Evolutionary conservation across 148 eudicot species (phyloP), one percentile per base, ranked within the genome.

Genomic region (Cornus controversa): DNA sequence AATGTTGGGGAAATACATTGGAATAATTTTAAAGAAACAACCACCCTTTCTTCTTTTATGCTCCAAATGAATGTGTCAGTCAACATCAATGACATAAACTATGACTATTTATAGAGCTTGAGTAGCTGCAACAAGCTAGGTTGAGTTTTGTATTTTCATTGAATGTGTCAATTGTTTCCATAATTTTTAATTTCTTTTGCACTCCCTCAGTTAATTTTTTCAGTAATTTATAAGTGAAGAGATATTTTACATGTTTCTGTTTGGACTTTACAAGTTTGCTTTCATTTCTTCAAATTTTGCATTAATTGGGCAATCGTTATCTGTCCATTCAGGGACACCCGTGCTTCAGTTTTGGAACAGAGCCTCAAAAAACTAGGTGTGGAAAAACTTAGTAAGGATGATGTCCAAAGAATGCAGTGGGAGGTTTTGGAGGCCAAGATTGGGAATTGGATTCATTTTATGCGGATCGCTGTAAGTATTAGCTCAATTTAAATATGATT

Each of bases 321-420:
- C n/a, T 70, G 9, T 78, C 74, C 34, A 80, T 82, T 60, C 77
- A 95, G 99, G 81, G 99, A 95, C 81, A 85, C 83, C 18, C 97
- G 99, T 62, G 80, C 93, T 16, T 23, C 88, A 70, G 88, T 84
- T 53, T 67, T 95, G 88, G 99, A 93, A 75, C 89, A 83, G 53
- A 91, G 90, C 69, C 90, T 95, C 18, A 86, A 78, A 74, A 91
- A 93, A 86, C 91, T 95, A 64, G 99, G 99, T 27, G 94, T 95
- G 29, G 99, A 95, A 83, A 90, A 84, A 80, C 94, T 93, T 77
- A 82, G 86, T 69, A 93, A 91, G 84, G 97, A 95, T 58, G 99
- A 95, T 80, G 97, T 95, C 63, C 99, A 95, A 75, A 95, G 82
- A 85, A 89, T 95, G 99, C 96, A 89, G 80, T 95, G 99, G 99